A percentile compares a stretch with the other conserved stretches of the same genome.
phyloP scores from a whole-genome alignment of 129 eudicot genomes.

The Lactuca saligna region DNA sequence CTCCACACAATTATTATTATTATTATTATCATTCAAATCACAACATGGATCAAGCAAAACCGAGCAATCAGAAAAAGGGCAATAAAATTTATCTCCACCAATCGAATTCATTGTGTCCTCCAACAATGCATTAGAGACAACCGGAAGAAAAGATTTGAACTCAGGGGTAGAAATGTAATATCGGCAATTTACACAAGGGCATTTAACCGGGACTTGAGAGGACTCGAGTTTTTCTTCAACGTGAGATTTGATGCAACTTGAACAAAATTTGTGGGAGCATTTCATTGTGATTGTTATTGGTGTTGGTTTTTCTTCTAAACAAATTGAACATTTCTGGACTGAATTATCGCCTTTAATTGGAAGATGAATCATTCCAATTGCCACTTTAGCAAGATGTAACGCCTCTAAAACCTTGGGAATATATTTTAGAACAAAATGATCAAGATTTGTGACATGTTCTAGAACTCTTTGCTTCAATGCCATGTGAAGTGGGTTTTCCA shows the following conservation, averaged over 20 bases:
- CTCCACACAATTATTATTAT: conserved; percentile 52
- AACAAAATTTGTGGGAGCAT: conserved; percentile 92
- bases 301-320: conserved; percentile 68
- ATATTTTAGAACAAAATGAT: conserved; percentile 57
- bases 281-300: conserved; percentile 61
- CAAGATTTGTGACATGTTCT: conserved; percentile 54
- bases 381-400: conserved; percentile 67
- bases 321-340: conserved; percentile 56
- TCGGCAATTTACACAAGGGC: conserved; percentile 69
- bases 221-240: conserved; percentile 67
- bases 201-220: conserved; percentile 63
- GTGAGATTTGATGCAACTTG: conserved; percentile 70
- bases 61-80: conserved; percentile 76
- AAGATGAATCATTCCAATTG: conserved; percentile 62
- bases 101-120: conserved; percentile 49
- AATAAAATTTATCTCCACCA: conserved; percentile 44
- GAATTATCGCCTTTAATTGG: conserved; percentile 38
- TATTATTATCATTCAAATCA: conserved; percentile 29
- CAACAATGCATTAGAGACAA: conserved; percentile 52
- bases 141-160: conserved; percentile 67
- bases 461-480: conserved; percentile 69
- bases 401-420: conserved; percentile 54
- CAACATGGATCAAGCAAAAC: conserved; percentile 62
- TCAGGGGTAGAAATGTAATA: conserved; percentile 69
- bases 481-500: conserved; percentile 60